Percentiles rank a stretch among this genome's conserved stretches.
These are phyloP conservation scores for Solanum acaule DNA, from an alignment of 257 asterid species.

Conservation along the genomic window DNA sequence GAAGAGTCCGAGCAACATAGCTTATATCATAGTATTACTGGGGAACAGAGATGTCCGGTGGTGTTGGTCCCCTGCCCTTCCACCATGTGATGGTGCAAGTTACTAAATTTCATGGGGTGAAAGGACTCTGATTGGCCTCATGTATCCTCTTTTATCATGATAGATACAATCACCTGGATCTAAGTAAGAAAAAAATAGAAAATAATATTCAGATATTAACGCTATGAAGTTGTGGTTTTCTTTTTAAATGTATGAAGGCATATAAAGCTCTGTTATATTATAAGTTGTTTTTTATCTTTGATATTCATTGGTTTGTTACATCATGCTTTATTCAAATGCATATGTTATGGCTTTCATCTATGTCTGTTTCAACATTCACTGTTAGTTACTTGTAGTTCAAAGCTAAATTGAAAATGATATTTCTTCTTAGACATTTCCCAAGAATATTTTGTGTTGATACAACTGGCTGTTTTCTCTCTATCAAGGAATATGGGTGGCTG, in stretches of 20 bases:
- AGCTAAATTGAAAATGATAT: not conserved
- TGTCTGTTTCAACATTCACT: not conserved
- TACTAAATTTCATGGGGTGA: not conserved
- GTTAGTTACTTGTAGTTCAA: not conserved
- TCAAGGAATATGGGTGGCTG: slow-evolving; percentile 60
- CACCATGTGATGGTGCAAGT: not conserved
- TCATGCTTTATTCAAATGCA: not conserved
- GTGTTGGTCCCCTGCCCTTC: not conserved
- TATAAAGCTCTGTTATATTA: not conserved
- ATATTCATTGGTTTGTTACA: not conserved
- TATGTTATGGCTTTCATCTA: not conserved
- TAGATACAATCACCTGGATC: not conserved
- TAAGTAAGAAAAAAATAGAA: not conserved
- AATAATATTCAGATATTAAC: not conserved
- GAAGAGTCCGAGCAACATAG: not conserved
- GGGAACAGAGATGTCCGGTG: not conserved
- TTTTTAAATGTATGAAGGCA: not conserved
- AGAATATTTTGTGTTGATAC: not conserved
- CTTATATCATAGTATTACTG: not conserved
- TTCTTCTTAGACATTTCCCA: not conserved
- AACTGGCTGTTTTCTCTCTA: not conserved
- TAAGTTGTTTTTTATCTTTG: not conserved
- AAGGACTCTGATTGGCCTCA: not conserved
- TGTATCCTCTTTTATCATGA: not conserved
- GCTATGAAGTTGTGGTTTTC: not conserved